Conservation (phyloP, 495 filamentous ascomycete species). For the Penicillium antarcticum region DNA sequence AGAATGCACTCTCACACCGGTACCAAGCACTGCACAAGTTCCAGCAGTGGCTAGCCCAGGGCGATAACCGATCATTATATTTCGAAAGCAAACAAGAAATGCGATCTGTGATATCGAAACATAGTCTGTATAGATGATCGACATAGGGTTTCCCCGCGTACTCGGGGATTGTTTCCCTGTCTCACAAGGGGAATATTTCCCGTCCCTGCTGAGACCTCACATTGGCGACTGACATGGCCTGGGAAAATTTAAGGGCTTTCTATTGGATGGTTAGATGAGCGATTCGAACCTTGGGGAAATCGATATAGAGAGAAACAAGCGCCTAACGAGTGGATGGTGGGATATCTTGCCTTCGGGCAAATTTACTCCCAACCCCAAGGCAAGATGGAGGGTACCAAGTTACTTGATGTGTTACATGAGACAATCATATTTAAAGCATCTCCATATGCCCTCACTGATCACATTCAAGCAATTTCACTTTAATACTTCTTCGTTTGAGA, state of each 20-base stretch:
- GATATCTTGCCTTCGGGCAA: conserved; percentile 1
- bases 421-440: conserved; percentile 13
- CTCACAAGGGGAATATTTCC: conserved; percentile 17
- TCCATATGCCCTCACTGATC: background rate
- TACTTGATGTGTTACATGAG: background rate
- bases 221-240: background rate
- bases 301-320: background rate
- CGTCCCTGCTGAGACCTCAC: conserved; percentile 7
- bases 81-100: background rate
- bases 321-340: background rate
- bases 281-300: background rate
- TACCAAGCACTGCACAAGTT: conserved; percentile 73
- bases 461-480: background rate
- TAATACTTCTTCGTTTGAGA: background rate
- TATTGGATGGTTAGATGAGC: conserved; percentile 10
- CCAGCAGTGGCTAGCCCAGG: conserved; percentile 63
- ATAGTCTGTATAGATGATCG: background rate
- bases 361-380: background rate
- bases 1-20: conserved; percentile 82
- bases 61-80: background rate
- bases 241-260: background rate
- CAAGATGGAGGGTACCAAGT: background rate
- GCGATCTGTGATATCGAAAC: background rate
- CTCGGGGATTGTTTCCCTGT: conserved; percentile 8
- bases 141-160: background rate